Evolutionary conservation across 2,329 filamentous ascomycete genomes (phyloP).

Genomic region (Arthrobotrys pseudoclavata): DNA sequence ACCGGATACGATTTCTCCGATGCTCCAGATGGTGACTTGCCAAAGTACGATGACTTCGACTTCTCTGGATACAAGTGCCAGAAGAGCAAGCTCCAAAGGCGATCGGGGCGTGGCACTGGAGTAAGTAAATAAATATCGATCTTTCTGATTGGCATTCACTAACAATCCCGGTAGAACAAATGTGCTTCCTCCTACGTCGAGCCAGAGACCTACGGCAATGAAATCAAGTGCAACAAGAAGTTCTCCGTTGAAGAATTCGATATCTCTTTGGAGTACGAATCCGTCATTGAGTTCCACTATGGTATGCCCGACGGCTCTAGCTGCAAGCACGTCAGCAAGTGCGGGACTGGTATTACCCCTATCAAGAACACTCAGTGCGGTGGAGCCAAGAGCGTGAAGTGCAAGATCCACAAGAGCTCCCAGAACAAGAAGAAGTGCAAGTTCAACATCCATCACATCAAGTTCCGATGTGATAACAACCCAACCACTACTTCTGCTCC

Average conservation of each 20-base stretch:
- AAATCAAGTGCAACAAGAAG: constrained; percentile 73
- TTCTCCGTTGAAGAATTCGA: constrained; percentile 68
- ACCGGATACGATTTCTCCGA: constrained; percentile 56
- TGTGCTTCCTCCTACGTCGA: constrained; percentile 69
- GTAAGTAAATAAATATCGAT: constrained; percentile 14
- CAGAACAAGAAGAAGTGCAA: constrained; percentile 60
- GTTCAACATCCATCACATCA: constrained; percentile 62
- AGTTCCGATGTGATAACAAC: constrained; percentile 60
- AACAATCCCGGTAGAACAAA: constrained; percentile 33
- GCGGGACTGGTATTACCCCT: constrained; percentile 76
- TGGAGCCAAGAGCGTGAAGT: constrained; percentile 84
- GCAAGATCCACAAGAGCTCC: constrained; percentile 66
- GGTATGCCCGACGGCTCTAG: constrained; percentile 83
- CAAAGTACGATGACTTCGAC: constrained; percentile 50
- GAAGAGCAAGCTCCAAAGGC: constrained; percentile 52
- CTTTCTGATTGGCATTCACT: not conserved
- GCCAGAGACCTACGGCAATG: constrained; percentile 66
- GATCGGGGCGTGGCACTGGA: constrained; percentile 44
- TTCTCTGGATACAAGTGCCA: constrained; percentile 55
- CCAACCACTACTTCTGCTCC: constrained; percentile 27
- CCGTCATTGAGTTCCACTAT: constrained; percentile 87
- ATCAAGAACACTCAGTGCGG: constrained; percentile 91
- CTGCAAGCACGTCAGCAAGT: constrained; percentile 83
- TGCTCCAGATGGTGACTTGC: constrained; percentile 49
- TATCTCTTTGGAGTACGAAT: constrained; percentile 73